Conservation (phyloP, 2,329 filamentous ascomycete genomes). For the Aspergillus udagawae region DNA sequence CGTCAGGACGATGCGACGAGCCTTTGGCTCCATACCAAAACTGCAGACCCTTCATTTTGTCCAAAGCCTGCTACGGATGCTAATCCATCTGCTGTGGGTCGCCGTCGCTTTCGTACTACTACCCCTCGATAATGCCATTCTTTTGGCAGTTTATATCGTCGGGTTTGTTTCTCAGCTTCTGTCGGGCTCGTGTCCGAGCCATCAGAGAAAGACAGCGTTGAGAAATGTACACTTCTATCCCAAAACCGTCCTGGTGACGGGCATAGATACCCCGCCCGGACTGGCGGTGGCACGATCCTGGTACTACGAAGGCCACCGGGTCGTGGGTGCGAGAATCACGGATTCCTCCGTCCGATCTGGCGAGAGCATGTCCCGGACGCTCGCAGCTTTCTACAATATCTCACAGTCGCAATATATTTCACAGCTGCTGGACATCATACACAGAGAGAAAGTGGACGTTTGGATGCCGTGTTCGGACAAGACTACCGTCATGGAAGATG, state of each 20-base stretch:
- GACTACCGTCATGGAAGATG: constrained; percentile 62
- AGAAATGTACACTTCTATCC: constrained; percentile 36
- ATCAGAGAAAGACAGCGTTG: constrained; percentile 21
- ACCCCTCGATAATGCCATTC: constrained; percentile 48
- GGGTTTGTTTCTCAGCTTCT: constrained; percentile 26
- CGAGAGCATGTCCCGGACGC: constrained; percentile 56
- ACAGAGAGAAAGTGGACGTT: constrained; percentile 59
- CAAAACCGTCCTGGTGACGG: constrained; percentile 65
- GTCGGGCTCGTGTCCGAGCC: constrained; percentile 9
- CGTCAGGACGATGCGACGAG: constrained; percentile 15
- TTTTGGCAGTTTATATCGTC: constrained; percentile 35
- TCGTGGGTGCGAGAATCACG: constrained; percentile 67
- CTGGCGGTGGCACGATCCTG: constrained; percentile 63
- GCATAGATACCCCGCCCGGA: constrained; percentile 69
- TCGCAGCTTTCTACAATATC: constrained; percentile 54
- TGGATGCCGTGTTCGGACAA: constrained; percentile 75
- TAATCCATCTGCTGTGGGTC: constrained; percentile 25
- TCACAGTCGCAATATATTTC: constrained; percentile 52
- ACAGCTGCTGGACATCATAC: constrained; percentile 56
- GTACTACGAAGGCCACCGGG: constrained; percentile 60
- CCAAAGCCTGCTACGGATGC: constrained; percentile 8
- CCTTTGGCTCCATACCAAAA: constrained; percentile 9
- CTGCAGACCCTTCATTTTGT: constrained; percentile 7
- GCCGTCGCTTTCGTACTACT: constrained; percentile 32
- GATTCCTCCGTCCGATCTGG: constrained; percentile 44